Percentiles rank a stretch among this genome's conserved stretches.
phyloP scores from a whole-genome alignment of 148 eudicot species.

The Amaranthus cruentus region DNA sequence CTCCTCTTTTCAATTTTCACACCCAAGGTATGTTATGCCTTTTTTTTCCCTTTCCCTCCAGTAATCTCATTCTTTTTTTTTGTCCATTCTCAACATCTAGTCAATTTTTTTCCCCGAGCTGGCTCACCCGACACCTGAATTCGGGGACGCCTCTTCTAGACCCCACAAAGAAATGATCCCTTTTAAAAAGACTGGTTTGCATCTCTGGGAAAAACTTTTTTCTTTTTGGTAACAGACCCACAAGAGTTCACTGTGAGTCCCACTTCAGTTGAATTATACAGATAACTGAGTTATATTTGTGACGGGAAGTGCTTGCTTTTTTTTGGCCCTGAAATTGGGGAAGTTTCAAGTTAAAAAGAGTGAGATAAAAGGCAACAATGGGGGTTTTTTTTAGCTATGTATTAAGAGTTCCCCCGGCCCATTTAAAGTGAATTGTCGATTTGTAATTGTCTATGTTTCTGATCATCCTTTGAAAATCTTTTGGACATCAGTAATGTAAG shows the following conservation, averaged over 20 bases:
- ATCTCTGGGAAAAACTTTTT: conserved; percentile 11
- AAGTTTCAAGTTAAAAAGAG: conserved; percentile 1
- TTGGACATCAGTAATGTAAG: not conserved
- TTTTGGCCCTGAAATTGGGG: conserved; percentile 2
- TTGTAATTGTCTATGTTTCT: conserved; percentile 10
- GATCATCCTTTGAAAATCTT: conserved; percentile 14
- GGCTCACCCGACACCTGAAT: conserved; percentile 55
- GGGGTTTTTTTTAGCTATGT: not conserved
- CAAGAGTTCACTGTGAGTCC: conserved; percentile 1
- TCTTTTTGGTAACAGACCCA: conserved; percentile 15
- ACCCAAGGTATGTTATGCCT: conserved; percentile 48
- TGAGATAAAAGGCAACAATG: not conserved
- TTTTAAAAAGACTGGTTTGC: conserved; percentile 1
- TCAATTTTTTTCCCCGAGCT: conserved; percentile 53
- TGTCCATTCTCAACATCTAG: not conserved
- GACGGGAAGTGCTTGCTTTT: not conserved
- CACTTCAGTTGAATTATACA: conserved; percentile 1
- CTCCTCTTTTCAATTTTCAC: conserved; percentile 76
- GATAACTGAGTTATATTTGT: conserved; percentile 8
- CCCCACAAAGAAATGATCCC: conserved; percentile 39
- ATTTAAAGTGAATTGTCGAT: not conserved
- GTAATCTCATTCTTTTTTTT: not conserved
- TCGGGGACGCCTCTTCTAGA: conserved; percentile 67
- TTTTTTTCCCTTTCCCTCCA: not conserved
- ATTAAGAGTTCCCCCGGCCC: not conserved